Percentiles rank a stretch among this genome's conserved stretches.
Evolutionary conservation across 2,329 filamentous ascomycete genomes (phyloP).

Genomic region (Mariannaea sp.): DNA sequence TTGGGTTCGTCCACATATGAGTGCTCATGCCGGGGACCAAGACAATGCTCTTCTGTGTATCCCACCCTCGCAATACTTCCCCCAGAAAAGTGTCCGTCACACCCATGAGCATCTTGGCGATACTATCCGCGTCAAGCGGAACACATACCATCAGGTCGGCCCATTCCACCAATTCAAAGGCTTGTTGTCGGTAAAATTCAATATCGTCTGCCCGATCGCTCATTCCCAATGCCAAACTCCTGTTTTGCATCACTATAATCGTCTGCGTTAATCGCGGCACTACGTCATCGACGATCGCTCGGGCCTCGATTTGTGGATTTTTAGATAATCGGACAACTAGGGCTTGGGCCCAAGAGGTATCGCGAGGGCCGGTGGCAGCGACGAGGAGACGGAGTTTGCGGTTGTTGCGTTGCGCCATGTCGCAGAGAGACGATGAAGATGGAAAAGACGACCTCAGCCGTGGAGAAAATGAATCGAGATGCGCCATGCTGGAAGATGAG

Average conservation of each 20-base stretch:
- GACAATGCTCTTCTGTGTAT: conserved; percentile 81
- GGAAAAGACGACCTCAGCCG: conserved; percentile 40
- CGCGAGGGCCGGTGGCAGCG: conserved; percentile 67
- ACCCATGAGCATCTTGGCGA: conserved; percentile 87
- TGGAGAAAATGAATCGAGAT: conserved; percentile 39
- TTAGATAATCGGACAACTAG: conserved; percentile 71
- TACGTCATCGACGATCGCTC: conserved; percentile 68
- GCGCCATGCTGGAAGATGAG: conserved; percentile 41
- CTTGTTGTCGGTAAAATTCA: conserved; percentile 57
- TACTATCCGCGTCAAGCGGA: conserved; percentile 81
- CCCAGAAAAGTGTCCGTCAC: conserved; percentile 80
- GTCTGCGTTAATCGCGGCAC: conserved; percentile 66
- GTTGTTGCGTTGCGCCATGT: conserved; percentile 43
- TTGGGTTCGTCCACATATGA: conserved; percentile 87
- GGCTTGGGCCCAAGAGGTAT: conserved; percentile 68
- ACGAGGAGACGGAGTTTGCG: conserved; percentile 65
- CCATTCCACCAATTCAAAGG: conserved; percentile 78
- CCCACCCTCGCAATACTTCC: conserved; percentile 83
- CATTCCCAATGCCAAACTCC: conserved; percentile 43
- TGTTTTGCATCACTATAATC: conserved; percentile 64
- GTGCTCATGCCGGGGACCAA: conserved; percentile 88
- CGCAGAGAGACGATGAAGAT: conserved; percentile 45
- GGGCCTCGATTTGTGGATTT: conserved; percentile 63
- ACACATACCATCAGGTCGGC: conserved; percentile 84
- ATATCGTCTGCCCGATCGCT: conserved; percentile 51